A percentile compares a stretch with the other conserved stretches of the same genome.
These are phyloP conservation scores for Candida ascalaphidarum DNA, from an alignment of 805 yeast genomes.

Conservation along the genomic window DNA sequence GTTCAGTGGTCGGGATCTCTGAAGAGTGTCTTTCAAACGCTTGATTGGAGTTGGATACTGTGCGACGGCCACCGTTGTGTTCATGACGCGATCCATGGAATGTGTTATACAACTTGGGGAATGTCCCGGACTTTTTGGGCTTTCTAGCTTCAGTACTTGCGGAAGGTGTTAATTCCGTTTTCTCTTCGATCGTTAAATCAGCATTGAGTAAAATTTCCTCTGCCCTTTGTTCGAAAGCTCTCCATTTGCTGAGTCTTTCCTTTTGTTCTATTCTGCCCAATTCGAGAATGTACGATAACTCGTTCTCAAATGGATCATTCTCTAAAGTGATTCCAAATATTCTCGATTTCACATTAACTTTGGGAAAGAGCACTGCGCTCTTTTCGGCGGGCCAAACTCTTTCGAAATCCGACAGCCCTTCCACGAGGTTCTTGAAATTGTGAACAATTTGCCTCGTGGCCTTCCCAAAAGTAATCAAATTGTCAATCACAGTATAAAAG, in stretches of 20 bases:
- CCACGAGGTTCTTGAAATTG: conserved; percentile 31
- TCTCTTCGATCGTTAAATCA: not conserved
- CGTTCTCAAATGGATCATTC: conserved; percentile 85
- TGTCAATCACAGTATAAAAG: conserved; percentile 74
- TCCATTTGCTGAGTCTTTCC: conserved; percentile 43
- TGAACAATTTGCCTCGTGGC: conserved; percentile 51
- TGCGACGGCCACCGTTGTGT: too few species aligned
- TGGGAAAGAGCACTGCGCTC: conserved; percentile 44
- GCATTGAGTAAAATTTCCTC: conserved; percentile 9
- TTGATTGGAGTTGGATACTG: too few species aligned
- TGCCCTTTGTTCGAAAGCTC: conserved; percentile 25
- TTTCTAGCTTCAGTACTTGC: too few species aligned
- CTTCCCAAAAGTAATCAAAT: conserved; percentile 59
- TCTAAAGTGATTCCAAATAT: conserved; percentile 60
- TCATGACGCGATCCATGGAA: too few species aligned
- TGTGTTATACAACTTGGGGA: too few species aligned
- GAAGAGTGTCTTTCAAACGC: too few species aligned
- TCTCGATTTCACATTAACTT: conserved; percentile 44
- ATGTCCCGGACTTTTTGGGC: too few species aligned
- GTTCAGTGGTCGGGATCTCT: too few species aligned
- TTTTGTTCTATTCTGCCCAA: conserved; percentile 62
- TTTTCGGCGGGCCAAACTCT: conserved; percentile 26
- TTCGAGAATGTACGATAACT: conserved; percentile 55
- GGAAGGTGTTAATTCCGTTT: not conserved
- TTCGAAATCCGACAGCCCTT: conserved; percentile 17